Percentiles rank a stretch among this genome's conserved stretches.
phyloP scores from a whole-genome alignment of 495 filamentous ascomycete species.

The Penicillium daleae region DNA sequence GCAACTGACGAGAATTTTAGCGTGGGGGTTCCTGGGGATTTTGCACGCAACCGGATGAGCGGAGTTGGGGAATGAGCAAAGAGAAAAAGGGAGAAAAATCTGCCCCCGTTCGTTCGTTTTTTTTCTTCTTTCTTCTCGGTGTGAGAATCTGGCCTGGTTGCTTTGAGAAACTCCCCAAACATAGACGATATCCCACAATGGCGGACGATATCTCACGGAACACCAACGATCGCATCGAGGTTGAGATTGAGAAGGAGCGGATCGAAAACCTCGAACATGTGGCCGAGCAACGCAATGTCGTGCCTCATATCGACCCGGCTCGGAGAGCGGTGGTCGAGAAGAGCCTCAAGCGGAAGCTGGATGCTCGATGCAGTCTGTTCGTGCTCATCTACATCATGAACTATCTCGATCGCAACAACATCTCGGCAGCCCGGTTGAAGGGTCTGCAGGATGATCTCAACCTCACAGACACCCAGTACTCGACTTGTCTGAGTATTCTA shows the following conservation, averaged over 20 bases:
- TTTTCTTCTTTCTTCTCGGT: conserved; percentile 8
- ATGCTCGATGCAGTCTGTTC: conserved; percentile 36
- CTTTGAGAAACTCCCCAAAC: conserved; percentile 1
- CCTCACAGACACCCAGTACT: conserved; percentile 52
- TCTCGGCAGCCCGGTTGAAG: conserved; percentile 53
- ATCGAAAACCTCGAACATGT: conserved; percentile 31
- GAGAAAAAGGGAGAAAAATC: conserved; percentile 6
- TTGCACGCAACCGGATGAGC: conserved; percentile 9
- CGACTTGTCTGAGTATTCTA: conserved; percentile 65
- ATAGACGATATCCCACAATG: conserved; percentile 17
- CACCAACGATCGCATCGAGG: conserved; percentile 17
- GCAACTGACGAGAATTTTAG: conserved; percentile 21
- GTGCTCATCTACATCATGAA: conserved; percentile 43
- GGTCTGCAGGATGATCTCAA: conserved; percentile 54
- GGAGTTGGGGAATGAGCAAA: conserved; percentile 11
- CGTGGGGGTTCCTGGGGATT: conserved; percentile 24
- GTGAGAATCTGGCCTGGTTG: conserved; percentile 13
- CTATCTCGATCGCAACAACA: conserved; percentile 57
- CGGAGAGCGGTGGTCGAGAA: conserved; percentile 34
- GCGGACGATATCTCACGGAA: conserved; percentile 29
- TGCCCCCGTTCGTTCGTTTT: neutral
- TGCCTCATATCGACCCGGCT: conserved; percentile 30
- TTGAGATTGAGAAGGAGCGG: conserved; percentile 28
- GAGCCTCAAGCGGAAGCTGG: conserved; percentile 37
- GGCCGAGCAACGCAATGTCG: conserved; percentile 16